Conservation (phyloP, 306 rosid species). For the Astragalus glycyphyllos region DNA sequence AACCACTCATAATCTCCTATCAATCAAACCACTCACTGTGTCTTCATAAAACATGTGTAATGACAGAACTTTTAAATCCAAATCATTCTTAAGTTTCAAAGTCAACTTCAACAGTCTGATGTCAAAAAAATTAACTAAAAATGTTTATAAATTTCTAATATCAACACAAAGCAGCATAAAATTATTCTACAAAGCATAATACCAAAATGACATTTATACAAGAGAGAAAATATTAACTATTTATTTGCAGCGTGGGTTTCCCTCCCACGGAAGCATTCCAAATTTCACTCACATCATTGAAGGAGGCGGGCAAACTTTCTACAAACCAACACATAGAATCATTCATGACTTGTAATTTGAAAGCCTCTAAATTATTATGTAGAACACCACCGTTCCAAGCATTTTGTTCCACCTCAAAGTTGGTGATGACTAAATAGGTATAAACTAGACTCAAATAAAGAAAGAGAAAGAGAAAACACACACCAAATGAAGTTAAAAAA, state of each 20-base stretch:
- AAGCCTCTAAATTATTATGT: constrained; percentile 56
- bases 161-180: not conserved
- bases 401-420: constrained; percentile 49
- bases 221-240: constrained; percentile 19
- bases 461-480: too few relatives aligned
- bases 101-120: not conserved
- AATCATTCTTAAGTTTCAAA: too few relatives aligned
- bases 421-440: constrained; percentile 28
- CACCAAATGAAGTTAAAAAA: too few relatives aligned
- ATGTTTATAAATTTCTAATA: too few relatives aligned
- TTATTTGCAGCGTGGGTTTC: too few relatives aligned
- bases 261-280: constrained; percentile 43
- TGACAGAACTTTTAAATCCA: too few relatives aligned
- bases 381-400: constrained; percentile 45
- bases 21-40: too few relatives aligned
- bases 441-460: too few relatives aligned
- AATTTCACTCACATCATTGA: constrained; percentile 40
- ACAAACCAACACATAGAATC: constrained; percentile 46
- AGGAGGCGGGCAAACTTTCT: constrained; percentile 44
- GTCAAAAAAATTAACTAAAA: not conserved
- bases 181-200: constrained; percentile 8
- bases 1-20: too few relatives aligned
- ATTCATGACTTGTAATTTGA: constrained; percentile 27
- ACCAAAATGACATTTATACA: constrained; percentile 1
- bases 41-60: too few relatives aligned